Evolutionary conservation across 805 yeast genomes (phyloP).

Genomic region (Ogataea saltuana): DNA sequence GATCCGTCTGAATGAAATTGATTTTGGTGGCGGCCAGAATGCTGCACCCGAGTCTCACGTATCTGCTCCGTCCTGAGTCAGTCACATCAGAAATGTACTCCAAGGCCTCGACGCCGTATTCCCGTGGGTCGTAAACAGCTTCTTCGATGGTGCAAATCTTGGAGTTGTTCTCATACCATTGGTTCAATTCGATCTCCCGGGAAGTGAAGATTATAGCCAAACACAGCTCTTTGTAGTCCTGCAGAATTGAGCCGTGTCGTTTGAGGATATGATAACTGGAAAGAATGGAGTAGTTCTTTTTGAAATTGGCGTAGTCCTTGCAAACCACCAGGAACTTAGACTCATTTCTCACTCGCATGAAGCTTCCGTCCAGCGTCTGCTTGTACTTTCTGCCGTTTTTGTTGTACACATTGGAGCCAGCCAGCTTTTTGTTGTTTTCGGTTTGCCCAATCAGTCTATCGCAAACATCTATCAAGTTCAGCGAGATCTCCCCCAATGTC

Average conservation of each 20-base stretch:
- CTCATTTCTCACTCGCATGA: constrained; percentile 49
- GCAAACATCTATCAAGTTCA: constrained; percentile 31
- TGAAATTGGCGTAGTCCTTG: constrained; percentile 25
- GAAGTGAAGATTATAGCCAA: constrained; percentile 51
- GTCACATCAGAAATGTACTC: constrained; percentile 34
- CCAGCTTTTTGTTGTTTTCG: constrained; percentile 28
- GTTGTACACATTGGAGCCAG: constrained; percentile 32
- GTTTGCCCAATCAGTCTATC: constrained; percentile 26
- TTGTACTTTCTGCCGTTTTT: constrained; percentile 51
- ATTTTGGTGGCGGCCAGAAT: constrained; percentile 48
- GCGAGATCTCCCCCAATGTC: constrained; percentile 32
- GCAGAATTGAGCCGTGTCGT: constrained; percentile 40
- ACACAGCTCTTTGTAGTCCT: constrained; percentile 43
- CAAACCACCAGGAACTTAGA: constrained; percentile 49
- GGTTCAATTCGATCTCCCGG: constrained; percentile 46
- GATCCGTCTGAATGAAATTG: constrained; percentile 57
- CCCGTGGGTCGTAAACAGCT: constrained; percentile 36
- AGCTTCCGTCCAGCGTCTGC: constrained; percentile 45
- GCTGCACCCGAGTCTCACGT: constrained; percentile 44
- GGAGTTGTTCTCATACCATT: constrained; percentile 51
- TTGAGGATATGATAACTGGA: constrained; percentile 47
- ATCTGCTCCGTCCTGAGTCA: constrained; percentile 29
- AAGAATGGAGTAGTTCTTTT: constrained; percentile 38
- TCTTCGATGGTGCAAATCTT: constrained; percentile 41
- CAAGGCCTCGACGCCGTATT: constrained; percentile 35